phyloP scores from a whole-genome alignment of 148 eudicot genomes.

The Cornus kousa region DNA sequence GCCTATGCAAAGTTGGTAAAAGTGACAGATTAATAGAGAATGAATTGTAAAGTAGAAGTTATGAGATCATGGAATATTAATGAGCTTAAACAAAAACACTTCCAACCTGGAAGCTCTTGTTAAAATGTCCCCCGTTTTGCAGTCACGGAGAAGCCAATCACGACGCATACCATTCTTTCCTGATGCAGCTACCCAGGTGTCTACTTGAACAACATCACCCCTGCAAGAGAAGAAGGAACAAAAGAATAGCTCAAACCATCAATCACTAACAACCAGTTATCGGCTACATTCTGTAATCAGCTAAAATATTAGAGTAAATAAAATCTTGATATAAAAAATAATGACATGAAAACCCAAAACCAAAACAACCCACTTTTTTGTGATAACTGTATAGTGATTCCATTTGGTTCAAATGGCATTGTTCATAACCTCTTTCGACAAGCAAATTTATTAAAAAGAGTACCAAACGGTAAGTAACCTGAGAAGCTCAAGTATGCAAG shows the following conservation, averaged over 20 bases:
- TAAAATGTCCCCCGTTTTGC: slow-evolving; percentile 73
- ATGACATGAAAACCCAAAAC: background rate
- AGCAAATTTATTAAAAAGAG: background rate
- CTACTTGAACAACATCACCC: slow-evolving; percentile 98
- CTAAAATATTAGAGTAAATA: background rate
- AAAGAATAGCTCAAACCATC: slow-evolving; percentile 1
- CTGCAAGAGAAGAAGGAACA: slow-evolving; percentile 30
- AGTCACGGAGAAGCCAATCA: slow-evolving; percentile 84
- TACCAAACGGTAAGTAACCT: background rate
- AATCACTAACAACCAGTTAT: background rate
- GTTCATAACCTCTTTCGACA: background rate
- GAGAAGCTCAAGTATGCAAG: background rate
- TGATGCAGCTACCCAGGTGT: slow-evolving; percentile 89
- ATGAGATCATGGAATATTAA: background rate
- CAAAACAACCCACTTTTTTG: background rate
- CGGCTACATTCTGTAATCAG: background rate
- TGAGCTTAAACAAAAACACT: slow-evolving; percentile 6
- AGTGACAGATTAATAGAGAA: background rate
- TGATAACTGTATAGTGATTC: background rate
- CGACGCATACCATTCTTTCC: slow-evolving; percentile 98
- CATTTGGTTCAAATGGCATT: background rate
- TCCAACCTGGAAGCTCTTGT: slow-evolving; percentile 91
- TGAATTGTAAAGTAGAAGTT: background rate
- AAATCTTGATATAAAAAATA: background rate
- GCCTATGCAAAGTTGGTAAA: background rate